Conservation (phyloP, 495 filamentous ascomycete genomes). For the Xeromyces bisporus region DNA sequence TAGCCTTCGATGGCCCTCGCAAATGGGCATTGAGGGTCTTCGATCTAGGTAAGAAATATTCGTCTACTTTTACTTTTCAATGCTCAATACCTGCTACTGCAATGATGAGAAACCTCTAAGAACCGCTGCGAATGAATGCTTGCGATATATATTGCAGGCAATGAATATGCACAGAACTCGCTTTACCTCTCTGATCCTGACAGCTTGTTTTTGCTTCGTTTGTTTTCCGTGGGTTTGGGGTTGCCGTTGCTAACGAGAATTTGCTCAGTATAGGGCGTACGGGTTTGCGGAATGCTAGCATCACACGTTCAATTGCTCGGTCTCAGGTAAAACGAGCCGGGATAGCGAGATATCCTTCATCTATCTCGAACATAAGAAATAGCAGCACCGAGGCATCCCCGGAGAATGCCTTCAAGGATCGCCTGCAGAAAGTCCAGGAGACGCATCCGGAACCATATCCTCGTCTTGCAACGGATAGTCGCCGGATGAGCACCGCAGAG, state of each 20-base stretch:
- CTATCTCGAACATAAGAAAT: slow-evolving; percentile 3
- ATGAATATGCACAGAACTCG: too few species aligned
- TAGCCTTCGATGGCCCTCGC: slow-evolving; percentile 17
- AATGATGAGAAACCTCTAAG: slow-evolving; percentile 44
- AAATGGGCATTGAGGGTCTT: slow-evolving; percentile 10
- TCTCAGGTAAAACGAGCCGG: slow-evolving; percentile 1
- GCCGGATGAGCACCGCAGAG: slow-evolving; percentile 20
- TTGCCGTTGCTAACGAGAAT: background rate
- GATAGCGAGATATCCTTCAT: background rate
- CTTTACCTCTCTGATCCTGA: too few species aligned
- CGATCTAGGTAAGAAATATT: slow-evolving; percentile 20
- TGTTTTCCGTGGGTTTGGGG: too few species aligned
- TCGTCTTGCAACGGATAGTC: slow-evolving; percentile 17
- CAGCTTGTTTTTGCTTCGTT: too few species aligned
- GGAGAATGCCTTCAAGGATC: slow-evolving; percentile 25
- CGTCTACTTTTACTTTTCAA: slow-evolving; percentile 2
- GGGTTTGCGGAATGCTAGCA: background rate
- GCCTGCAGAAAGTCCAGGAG: slow-evolving; percentile 32
- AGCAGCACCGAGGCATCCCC: slow-evolving; percentile 20
- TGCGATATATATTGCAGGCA: slow-evolving; percentile 14
- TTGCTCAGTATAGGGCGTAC: background rate
- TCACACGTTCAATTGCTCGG: too few species aligned
- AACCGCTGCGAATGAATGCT: slow-evolving; percentile 94
- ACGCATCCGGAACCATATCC: slow-evolving; percentile 34
- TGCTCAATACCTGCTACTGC: too few species aligned